Evolutionary conservation across 2,329 filamentous ascomycete species (phyloP), one percentile per base, ranked within the genome.

Genomic region (Cytospora chrysosperma): DNA sequence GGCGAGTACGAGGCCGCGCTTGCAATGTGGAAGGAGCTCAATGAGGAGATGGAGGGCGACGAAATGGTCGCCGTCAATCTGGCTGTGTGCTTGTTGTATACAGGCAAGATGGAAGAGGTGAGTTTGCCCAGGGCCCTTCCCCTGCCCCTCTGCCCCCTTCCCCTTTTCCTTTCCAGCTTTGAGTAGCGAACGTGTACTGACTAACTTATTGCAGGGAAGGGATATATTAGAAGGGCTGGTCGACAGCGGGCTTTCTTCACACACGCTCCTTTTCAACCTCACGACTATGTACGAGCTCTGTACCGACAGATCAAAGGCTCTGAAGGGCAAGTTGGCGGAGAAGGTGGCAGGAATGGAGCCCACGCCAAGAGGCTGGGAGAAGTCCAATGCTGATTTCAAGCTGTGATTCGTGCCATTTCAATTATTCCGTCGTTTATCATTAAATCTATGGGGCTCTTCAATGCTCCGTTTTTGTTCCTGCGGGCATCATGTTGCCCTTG

Each of bases 271-370:
- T 0, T 96, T 97, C 77, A 98, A 98, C 73, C 76, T 99, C 15
- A 87, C 88, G 13, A 98, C 94, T 0, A 86, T 97, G 70, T 98
- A 96, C 73, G 95, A 98, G 76, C 82, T 98, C 9, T 95, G 91
- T 73, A 93, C 91, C 0, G 93, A 98, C 70, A 84, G 85, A 66
- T 85, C 91, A 50, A 81, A 85, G 56, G 82, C 82, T 15, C 76
- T 90, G 69, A 98, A 98, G 80, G 75, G 85, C 32, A 80, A 78
- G 28, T 79, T 98, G 21, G 88, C 90, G 2, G 89, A 92, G 70
- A 84, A 82, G 58, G 81, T 95, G 21, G 88, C 91, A 1, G 78
- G 75, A 1, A 80, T 85, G 69, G 82, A 83, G 50, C 80, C 84
- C 19, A 82, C 80, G 1, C 74, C 81, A 1, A 77, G 79, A 1